These are phyloP conservation scores for Leucoagaricus sp. DNA, from an alignment of 1,284 basidiomycete genomes.

Conservation along the genomic window DNA sequence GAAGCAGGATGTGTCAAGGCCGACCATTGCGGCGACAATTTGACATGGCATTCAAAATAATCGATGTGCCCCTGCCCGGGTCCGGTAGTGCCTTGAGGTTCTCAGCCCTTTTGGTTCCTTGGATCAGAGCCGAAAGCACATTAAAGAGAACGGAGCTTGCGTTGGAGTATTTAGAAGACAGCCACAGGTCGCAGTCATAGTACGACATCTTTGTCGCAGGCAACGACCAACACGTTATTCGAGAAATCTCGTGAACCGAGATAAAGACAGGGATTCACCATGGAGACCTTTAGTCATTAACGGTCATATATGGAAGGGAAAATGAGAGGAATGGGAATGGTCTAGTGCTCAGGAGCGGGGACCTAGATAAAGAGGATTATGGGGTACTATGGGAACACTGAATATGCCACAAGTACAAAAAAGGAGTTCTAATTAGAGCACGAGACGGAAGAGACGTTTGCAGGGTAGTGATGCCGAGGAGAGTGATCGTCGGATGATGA, in stretches of 20 bases:
- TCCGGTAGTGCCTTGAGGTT: constrained; percentile 1
- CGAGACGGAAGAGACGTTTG: not conserved
- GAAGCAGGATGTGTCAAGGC: constrained; percentile 4
- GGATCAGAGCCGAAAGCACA: not conserved
- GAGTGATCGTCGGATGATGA: not conserved
- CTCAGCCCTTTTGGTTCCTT: not conserved
- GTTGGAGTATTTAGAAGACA: not conserved
- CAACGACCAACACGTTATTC: not conserved
- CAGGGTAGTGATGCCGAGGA: not conserved
- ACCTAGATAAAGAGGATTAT: not conserved
- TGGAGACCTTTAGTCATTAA: not conserved
- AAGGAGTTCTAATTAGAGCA: constrained; percentile 3
- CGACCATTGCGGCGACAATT: constrained; percentile 2
- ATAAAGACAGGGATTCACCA: not conserved
- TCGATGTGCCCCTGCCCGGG: not conserved
- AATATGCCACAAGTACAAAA: not conserved
- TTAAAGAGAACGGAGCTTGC: not conserved
- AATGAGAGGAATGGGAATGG: not conserved
- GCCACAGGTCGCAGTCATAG: not conserved
- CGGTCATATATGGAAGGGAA: not conserved
- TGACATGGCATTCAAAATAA: not conserved
- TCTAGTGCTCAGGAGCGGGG: no score
- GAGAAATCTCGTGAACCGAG: no score
- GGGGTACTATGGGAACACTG: not conserved
- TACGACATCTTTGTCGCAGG: not conserved